Conservation (phyloP, 495 filamentous ascomycete genomes). For the Aspergillus saccharolyticus region DNA sequence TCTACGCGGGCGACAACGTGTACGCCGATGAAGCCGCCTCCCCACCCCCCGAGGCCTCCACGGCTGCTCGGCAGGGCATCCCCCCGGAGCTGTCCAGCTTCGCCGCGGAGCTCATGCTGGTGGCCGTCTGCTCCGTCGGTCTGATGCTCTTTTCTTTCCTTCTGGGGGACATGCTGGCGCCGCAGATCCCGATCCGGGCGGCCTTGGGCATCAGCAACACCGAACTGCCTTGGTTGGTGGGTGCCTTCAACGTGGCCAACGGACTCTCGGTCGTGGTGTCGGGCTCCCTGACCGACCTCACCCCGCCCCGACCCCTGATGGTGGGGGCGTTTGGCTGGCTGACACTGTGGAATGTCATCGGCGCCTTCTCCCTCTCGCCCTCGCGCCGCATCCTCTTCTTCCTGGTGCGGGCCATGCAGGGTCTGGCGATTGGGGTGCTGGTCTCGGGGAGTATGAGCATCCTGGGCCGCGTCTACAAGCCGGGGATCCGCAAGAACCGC, state of each 20-base stretch:
- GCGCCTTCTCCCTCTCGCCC: constrained; percentile 32
- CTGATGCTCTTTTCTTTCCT: constrained; percentile 45
- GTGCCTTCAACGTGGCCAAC: constrained; percentile 36
- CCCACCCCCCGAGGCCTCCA: background rate
- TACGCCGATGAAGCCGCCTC: constrained; percentile 6
- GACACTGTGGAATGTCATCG: constrained; percentile 39
- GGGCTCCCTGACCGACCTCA: constrained; percentile 40
- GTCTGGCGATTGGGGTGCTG: constrained; percentile 27
- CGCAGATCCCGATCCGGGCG: constrained; percentile 29
- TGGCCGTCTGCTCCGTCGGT: constrained; percentile 41
- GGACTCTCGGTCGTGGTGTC: constrained; percentile 43
- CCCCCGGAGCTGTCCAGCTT: constrained; percentile 34
- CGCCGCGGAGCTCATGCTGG: constrained; percentile 33
- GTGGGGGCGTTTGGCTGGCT: constrained; percentile 43
- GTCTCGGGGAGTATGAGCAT: constrained; percentile 32
- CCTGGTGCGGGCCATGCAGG: constrained; percentile 32
- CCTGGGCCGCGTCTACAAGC: constrained; percentile 29
- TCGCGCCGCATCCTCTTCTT: constrained; percentile 24
- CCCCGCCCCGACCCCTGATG: constrained; percentile 37
- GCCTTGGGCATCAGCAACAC: constrained; percentile 36
- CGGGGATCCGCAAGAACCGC: constrained; percentile 29
- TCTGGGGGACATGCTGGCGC: constrained; percentile 38
- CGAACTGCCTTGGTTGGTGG: constrained; percentile 41
- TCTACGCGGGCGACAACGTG: background rate
- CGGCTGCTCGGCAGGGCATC: constrained; percentile 23